Evolutionary conservation across 208 protist species (phyloP).

Genomic region (Wallacemonas sp.): DNA sequence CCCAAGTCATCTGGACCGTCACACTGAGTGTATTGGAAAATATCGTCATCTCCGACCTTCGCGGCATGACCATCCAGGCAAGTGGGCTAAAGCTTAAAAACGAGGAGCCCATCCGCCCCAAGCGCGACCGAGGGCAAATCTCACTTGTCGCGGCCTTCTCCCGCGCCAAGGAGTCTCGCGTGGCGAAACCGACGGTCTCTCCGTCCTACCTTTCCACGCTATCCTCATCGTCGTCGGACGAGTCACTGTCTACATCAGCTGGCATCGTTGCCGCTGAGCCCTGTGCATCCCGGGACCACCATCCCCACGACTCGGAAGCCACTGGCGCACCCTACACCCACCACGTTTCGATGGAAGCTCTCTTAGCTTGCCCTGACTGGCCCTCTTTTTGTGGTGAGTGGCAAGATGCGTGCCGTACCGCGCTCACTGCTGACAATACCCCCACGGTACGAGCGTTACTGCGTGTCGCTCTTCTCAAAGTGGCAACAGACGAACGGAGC

Average conservation of each 20-base stretch:
- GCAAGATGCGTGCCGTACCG: background rate
- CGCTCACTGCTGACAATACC: background rate
- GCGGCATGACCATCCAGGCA: constrained; percentile 82
- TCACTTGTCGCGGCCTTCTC: constrained; percentile 60
- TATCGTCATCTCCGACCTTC: constrained; percentile 74
- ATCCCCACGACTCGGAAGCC: no score
- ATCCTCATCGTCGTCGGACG: background rate
- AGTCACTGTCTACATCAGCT: no score
- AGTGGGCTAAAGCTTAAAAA: constrained; percentile 38
- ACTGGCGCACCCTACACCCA: background rate
- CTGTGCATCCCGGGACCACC: no score
- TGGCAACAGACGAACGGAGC: background rate
- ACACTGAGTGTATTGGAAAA: constrained; percentile 35
- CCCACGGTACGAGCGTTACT: background rate
- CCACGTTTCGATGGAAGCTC: background rate
- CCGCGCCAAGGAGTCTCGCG: background rate
- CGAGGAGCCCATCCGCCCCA: background rate
- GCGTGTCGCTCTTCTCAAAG: background rate
- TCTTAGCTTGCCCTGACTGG: background rate
- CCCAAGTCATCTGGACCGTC: constrained; percentile 55
- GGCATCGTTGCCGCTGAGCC: no score
- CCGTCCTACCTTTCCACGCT: background rate
- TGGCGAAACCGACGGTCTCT: background rate
- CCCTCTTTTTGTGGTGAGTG: background rate
- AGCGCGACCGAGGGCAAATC: constrained; percentile 37